Conservation (phyloP, 1,139 yeast genomes). For the Sugiyamaella paludigena region DNA sequence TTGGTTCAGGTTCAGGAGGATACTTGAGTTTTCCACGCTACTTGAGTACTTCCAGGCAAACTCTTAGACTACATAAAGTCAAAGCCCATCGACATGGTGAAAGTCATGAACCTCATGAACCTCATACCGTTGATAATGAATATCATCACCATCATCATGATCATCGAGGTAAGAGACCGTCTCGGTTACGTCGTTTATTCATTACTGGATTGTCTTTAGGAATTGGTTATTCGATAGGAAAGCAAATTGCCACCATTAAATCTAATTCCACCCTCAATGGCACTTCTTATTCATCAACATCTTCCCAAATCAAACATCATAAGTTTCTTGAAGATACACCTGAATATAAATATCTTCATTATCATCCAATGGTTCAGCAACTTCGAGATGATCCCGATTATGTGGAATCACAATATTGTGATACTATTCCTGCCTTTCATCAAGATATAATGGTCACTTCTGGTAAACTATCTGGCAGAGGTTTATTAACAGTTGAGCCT, state of each 20-base stretch:
- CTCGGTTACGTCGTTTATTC: not conserved
- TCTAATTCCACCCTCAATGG: not conserved
- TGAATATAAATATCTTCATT: slow-evolving; percentile 24
- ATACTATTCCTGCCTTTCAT: slow-evolving; percentile 28
- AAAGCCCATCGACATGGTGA: too few relatives aligned
- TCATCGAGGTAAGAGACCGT: not conserved
- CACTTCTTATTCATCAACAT: not conserved
- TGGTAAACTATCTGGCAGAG: slow-evolving; percentile 29
- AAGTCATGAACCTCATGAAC: not conserved
- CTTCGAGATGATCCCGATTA: slow-evolving; percentile 23
- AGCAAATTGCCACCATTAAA: slow-evolving; percentile 2
- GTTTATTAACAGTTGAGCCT: slow-evolving; percentile 32
- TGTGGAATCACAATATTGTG: slow-evolving; percentile 27
- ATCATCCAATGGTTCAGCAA: slow-evolving; percentile 24
- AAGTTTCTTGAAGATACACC: slow-evolving; percentile 12
- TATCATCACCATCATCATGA: slow-evolving; percentile 4
- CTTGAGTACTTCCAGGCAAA: too few relatives aligned
- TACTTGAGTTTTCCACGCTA: too few relatives aligned
- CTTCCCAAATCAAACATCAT: not conserved
- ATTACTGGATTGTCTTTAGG: not conserved
- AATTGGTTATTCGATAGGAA: slow-evolving; percentile 9
- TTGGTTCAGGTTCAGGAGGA: too few relatives aligned
- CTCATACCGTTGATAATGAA: not conserved
- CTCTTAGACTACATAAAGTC: too few relatives aligned
- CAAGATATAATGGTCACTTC: slow-evolving; percentile 30